Evolutionary conservation across 108 stramenopile species (phyloP), one percentile per base, ranked within the genome.

Genomic region (Nitzschia sp.): DNA sequence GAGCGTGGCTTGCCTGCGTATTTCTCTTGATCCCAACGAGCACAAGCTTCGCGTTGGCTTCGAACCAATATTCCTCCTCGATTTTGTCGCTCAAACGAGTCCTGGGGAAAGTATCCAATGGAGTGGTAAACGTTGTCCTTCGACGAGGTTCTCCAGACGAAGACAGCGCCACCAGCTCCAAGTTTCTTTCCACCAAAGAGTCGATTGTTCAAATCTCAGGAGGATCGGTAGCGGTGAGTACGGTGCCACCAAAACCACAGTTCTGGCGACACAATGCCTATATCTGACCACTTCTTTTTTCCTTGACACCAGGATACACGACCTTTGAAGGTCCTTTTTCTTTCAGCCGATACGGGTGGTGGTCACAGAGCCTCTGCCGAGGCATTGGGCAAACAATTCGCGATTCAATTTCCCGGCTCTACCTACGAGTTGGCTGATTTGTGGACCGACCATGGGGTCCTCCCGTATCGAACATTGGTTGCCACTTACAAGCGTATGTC

Each of bases 301-400:
- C 60, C 21, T 45, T 21, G 17, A 21, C 13, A 26, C 25, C 3
- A 73, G 53, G 64, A 68, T 0, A 68, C 52, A 33, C 38, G 73
- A 33, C 88, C 89, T 19, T 63, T 91, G 25, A 91, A 88, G 54
- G 80, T 98, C 28, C 73, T 98, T 31, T 96, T 98, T 68, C 73
- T 98, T 17, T 95, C 95, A 45, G 80, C 88, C 30, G 98, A 98
- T 80, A 98, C 98, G 0, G 98, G 98, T n/a, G 98, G 98, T 16
- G 98, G 98, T n/a, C 98, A 98, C 67, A 74, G 97, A 50, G 98
- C 98, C 16, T 95, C 93, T 13, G 94, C 97, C 22, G 91, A 96
- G 68, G 87, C 96, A 15, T 79, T 98, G n/a, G 93, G 87, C 17
- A 88, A 85, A 48, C 87, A 97, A 38, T 92, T 98, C 63, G 72